Evolutionary conservation across 805 yeast genomes (phyloP), one percentile per base, ranked within the genome.

Genomic region (Kodamaea hsintzibuensis): DNA sequence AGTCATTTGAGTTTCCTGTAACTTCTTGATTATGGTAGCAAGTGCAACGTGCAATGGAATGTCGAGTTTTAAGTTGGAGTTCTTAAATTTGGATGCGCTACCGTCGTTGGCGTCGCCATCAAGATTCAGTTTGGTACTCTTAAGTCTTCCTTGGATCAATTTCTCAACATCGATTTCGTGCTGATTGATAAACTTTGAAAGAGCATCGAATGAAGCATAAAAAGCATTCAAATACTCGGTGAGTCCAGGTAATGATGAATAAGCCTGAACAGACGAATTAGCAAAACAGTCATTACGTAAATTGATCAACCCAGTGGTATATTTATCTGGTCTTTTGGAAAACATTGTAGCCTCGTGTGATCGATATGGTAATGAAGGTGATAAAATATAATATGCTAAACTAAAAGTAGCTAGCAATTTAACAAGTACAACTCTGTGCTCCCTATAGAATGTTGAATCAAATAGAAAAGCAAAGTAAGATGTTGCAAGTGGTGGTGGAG

Each of bases 271-370:
- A 0, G 92, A 85, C 7, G 96, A 82, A 64, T 95, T 93, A 56
- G 97, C 97, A 73, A 90, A 93, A 68, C 99, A 93, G 67, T 91
- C 97, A 59, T 90, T 89, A 55, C 92, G 81, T 58, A 85, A 77
- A 68, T 93, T 95, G 60, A 85, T 78, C 45, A 93, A 73, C 2
- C 98, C 98, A 0, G 95, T 90, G 9, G 96, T 87, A 62, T 82
- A 76, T 59, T 81, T 85, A 59, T 88, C 93, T 7, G 87, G 84
- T 64, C 95, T 73, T 52, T 78, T 81, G 48, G 73, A 77, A 59
- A 70, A 75, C 80, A 76, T 76, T 13, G 35, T 30, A 12, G 35
- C 25, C 22, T 40, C 25, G 44, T 22, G 44, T 40, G 44, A 7
- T 22, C 33, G 48, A 7, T 16, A 12, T 6, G 55, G 46, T n/a